Evolutionary conservation across 345 rosid species (phyloP), one percentile per base, ranked within the genome.

Genomic region (Hypericum androsaemum): DNA sequence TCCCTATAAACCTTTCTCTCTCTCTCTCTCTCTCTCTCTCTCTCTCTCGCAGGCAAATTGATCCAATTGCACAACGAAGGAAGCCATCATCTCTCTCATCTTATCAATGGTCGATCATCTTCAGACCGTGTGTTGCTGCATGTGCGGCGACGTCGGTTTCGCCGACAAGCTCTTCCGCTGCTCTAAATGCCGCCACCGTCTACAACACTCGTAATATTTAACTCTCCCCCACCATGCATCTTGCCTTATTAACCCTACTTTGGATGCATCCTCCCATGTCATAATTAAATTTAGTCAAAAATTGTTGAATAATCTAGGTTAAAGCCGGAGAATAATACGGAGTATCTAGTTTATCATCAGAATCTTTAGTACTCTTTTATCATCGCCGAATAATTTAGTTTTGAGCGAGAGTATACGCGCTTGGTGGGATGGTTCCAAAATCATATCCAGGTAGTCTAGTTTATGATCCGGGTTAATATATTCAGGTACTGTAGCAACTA

Each of bases 121-220:
- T 44, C 85, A 74, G 55, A 71, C 76, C 17, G 89, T 86, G 5
- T 90, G 96, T 71, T 87, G 32, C 32, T 22, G 88, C 86, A 77
- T 90, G 96, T 90, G 98, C 73, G 98, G 98, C 71, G 98, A 90
- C 69, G 88, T 90, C 3, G 98, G 98, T 45, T 90, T 90, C 71
- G 65, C 89, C 17, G 98, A 84, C 63, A 87, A 90, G 75, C 95
- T 90, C 72, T 90, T 90, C 69, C 95, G 83, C 67, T 90, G 98
- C 73, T 67, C 41, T 88, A 80, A 82, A 73, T 90, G 98, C 73
- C 79, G 70, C 51, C 58, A 71, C 72, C 98, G 98, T 67, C 79
- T 79, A 39, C 98, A 90, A 58, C 98, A 90, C 74, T 82, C 88
- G 98, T 87, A 90, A 39, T 84, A 12, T 7, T 10, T 2, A 3